Percentiles rank a stretch among this genome's conserved stretches.
These are phyloP conservation scores for Trichoderma sp. DNA, from an alignment of 2,329 filamentous ascomycete species.

Conservation along the genomic window DNA sequence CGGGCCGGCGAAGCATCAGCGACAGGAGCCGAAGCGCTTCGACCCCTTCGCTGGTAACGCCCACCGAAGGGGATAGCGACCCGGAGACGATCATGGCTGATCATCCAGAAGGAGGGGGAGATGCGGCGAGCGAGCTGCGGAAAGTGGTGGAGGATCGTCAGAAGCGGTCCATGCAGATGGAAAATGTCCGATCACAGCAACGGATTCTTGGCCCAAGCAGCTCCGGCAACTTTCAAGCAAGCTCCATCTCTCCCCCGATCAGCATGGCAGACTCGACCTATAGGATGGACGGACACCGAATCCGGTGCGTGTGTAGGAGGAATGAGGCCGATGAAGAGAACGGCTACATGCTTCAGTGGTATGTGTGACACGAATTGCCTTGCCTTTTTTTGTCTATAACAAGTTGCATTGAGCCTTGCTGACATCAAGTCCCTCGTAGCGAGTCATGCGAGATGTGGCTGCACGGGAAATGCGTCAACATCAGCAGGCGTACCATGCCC, in stretches of 20 bases:
- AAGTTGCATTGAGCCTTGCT: neutral
- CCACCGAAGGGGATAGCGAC: slow-evolving; percentile 57
- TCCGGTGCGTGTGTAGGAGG: slow-evolving; percentile 61
- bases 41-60: slow-evolving; percentile 40
- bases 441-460: slow-evolving; percentile 68
- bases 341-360: slow-evolving; percentile 67
- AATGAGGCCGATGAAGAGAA: slow-evolving; percentile 50
- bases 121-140: slow-evolving; percentile 62
- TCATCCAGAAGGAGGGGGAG: slow-evolving; percentile 48
- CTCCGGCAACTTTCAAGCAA: slow-evolving; percentile 40
- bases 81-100: slow-evolving; percentile 61
- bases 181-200: slow-evolving; percentile 40
- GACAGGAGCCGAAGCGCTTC: slow-evolving; percentile 52
- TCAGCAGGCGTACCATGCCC: slow-evolving; percentile 59
- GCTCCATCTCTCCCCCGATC: slow-evolving; percentile 52
- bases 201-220: slow-evolving; percentile 38
- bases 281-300: slow-evolving; percentile 45
- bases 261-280: slow-evolving; percentile 54
- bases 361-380: slow-evolving; percentile 34
- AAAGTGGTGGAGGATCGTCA: slow-evolving; percentile 59
- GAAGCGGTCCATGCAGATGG: slow-evolving; percentile 44
- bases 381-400: neutral
- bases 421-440: slow-evolving; percentile 42
- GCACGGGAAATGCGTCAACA: slow-evolving; percentile 64
- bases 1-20: slow-evolving; percentile 52